Conservation (phyloP, 805 yeast species). For the Schwanniomyces sp. region DNA sequence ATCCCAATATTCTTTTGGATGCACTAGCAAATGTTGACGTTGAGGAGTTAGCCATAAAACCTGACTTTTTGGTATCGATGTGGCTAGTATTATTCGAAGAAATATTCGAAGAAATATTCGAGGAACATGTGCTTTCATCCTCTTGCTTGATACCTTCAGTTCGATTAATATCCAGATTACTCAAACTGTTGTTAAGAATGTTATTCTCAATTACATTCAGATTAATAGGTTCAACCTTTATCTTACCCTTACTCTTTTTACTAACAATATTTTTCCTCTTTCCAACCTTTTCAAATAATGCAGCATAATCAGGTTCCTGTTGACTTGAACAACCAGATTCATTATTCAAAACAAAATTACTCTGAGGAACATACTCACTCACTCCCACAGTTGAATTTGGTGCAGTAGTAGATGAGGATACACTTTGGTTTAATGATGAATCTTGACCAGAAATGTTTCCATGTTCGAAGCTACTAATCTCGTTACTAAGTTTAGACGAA, state of each 20-base stretch:
- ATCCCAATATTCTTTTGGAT: constrained; percentile 39
- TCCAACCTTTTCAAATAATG: constrained; percentile 43
- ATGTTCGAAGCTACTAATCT: constrained; percentile 2
- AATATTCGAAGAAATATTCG: constrained; percentile 13
- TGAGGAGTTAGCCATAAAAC: background rate
- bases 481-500: background rate
- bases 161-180: background rate
- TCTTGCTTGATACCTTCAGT: background rate
- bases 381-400: constrained; percentile 1
- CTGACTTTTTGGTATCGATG: background rate
- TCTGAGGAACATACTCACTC: constrained; percentile 16
- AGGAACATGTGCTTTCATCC: constrained; percentile 11
- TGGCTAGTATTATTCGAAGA: constrained; percentile 6
- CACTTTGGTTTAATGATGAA: constrained; percentile 2
- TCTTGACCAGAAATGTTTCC: constrained; percentile 2
- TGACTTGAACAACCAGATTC: constrained; percentile 4
- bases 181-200: constrained; percentile 9
- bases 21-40: constrained; percentile 28
- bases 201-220: constrained; percentile 3
- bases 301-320: constrained; percentile 43
- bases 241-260: constrained; percentile 24
- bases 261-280: constrained; percentile 33
- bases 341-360: constrained; percentile 11
- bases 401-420: background rate
- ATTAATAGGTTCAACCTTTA: constrained; percentile 16